Evolutionary conservation across 2,329 filamentous ascomycete species (phyloP), one percentile per base, ranked within the genome.

Genomic region (Alternaria arbusti): DNA sequence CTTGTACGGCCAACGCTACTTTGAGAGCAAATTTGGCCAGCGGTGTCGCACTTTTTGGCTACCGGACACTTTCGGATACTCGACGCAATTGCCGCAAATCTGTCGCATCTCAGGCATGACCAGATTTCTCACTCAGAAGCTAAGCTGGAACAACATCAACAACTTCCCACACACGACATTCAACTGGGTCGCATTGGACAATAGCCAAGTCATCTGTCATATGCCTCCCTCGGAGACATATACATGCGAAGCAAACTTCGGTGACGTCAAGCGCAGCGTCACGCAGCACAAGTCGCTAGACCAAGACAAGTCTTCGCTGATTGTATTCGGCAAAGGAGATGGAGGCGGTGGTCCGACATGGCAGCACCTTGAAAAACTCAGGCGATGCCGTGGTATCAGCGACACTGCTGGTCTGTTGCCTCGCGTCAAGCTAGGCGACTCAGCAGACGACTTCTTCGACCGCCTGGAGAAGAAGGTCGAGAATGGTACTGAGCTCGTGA

Each of bases 91-190:
- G 45, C 96, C 96, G 12, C 96, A 99, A 77, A 85, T 99, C 45
- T 98, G 94, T 78, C 91, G 95, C 4, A 84, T 97, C 26, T 92
- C 96, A n/a, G 95, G 94, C 20, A 98, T 99, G 96, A 92, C 88
- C 61, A 89, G 95, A 32, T 99, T 99, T 84, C 91, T 99, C 75
- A 99, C 96, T 0, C 96, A 99, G 81, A 99, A 99, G 83, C 85
- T 99, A 63, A 98, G 95, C 84, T 99, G 96, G 96, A 98, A 98
- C 84, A 98, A 98, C 79, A 98, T 98, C 86, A 98, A 98, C 83
- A 97, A 92, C 76, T 99, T 98, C 82, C 96, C 96, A 0, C 96
- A 98, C 78, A 98, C 96, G 6, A 98, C 96, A 0, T 99, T 99
- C 86, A 97, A 97, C 81, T 99, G 96, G 96, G 94, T 99, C 30